A percentile compares a stretch with the other conserved stretches of the same genome.
These are phyloP conservation scores for Sordariomycetes sp. DNA, from an alignment of 2,329 filamentous ascomycete genomes.

Conservation along the genomic window DNA sequence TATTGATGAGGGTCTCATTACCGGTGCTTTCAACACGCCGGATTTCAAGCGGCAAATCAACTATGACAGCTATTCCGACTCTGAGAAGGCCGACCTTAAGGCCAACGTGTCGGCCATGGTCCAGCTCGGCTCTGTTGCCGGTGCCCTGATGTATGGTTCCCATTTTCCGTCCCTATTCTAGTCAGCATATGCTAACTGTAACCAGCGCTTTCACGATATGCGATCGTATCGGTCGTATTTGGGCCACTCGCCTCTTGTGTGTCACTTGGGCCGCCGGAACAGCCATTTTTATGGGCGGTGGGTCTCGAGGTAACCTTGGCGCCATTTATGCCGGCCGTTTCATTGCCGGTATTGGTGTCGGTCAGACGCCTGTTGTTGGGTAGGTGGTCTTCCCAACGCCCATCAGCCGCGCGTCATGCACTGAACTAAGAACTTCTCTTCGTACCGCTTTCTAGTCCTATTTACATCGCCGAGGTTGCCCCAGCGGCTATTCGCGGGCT, in stretches of 20 bases:
- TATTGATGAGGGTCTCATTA: slow-evolving; percentile 70
- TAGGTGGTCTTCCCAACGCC: slow-evolving; percentile 7
- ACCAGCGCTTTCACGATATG: slow-evolving; percentile 42
- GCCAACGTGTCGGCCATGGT: slow-evolving; percentile 74
- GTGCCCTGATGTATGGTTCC: slow-evolving; percentile 39
- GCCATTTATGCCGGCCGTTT: slow-evolving; percentile 53
- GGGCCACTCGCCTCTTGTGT: slow-evolving; percentile 46
- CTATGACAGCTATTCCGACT: slow-evolving; percentile 35
- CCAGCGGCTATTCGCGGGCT: slow-evolving; percentile 58
- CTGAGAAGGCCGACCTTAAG: slow-evolving; percentile 52
- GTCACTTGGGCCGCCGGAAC: slow-evolving; percentile 44
- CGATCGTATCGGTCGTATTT: slow-evolving; percentile 48
- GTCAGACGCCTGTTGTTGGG: slow-evolving; percentile 53
- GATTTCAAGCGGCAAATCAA: slow-evolving; percentile 48
- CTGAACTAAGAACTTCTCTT: not conserved
- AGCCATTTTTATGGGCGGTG: slow-evolving; percentile 40
- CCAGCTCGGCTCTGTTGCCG: slow-evolving; percentile 62
- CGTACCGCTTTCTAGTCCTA: slow-evolving; percentile 24
- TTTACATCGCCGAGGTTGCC: slow-evolving; percentile 62
- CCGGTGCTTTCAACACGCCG: slow-evolving; percentile 54
- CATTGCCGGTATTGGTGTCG: slow-evolving; percentile 52
- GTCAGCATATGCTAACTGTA: slow-evolving; percentile 6
- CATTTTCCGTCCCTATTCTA: not conserved
- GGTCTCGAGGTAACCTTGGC: slow-evolving; percentile 34
- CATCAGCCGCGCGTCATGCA: not conserved